Evolutionary conservation across 2,329 filamentous ascomycete species (phyloP).

Genomic region (Moelleriella libera): DNA sequence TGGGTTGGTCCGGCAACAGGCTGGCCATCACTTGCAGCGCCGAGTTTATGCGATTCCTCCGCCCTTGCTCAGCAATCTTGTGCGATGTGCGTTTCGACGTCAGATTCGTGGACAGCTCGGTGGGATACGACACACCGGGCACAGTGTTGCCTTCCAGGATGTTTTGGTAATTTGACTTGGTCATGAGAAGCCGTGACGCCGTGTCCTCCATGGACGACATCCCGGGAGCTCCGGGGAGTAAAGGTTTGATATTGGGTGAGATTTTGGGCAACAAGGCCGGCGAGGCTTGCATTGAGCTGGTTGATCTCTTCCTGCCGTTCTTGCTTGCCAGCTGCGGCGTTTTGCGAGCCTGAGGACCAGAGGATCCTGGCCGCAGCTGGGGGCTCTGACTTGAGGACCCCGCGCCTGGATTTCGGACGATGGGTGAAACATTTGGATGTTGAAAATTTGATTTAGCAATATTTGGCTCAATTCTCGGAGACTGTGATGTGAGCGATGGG

Average conservation of each 20-base stretch:
- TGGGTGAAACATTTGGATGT: slow-evolving; percentile 34
- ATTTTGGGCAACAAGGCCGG: slow-evolving; percentile 81
- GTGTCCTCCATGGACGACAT: slow-evolving; percentile 43
- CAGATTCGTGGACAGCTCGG: slow-evolving; percentile 79
- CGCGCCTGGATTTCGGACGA: slow-evolving; percentile 25
- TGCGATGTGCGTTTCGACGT: slow-evolving; percentile 95
- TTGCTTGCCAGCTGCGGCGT: slow-evolving; percentile 43
- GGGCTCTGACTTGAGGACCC: slow-evolving; percentile 52
- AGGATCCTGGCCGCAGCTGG: slow-evolving; percentile 39
- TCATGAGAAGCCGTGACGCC: slow-evolving; percentile 64
- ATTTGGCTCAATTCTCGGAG: slow-evolving; percentile 20
- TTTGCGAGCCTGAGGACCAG: slow-evolving; percentile 30
- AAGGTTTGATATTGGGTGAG: slow-evolving; percentile 84
- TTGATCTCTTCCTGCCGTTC: slow-evolving; percentile 56
- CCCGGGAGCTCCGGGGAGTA: slow-evolving; percentile 50
- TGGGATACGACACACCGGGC: slow-evolving; percentile 81
- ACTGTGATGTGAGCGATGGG: slow-evolving; percentile 11
- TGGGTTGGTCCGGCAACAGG: slow-evolving; percentile 52
- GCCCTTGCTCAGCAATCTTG: slow-evolving; percentile 93
- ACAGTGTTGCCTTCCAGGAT: slow-evolving; percentile 87
- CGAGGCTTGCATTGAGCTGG: slow-evolving; percentile 62
- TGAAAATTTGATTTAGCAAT: slow-evolving; percentile 36
- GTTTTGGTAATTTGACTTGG: slow-evolving; percentile 97
- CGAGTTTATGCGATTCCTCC: slow-evolving; percentile 87
- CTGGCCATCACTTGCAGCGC: slow-evolving; percentile 84